Evolutionary conservation across 1,139 yeast species (phyloP), one percentile per base, ranked within the genome.

Genomic region (Lodderomyces parapsilosis): DNA sequence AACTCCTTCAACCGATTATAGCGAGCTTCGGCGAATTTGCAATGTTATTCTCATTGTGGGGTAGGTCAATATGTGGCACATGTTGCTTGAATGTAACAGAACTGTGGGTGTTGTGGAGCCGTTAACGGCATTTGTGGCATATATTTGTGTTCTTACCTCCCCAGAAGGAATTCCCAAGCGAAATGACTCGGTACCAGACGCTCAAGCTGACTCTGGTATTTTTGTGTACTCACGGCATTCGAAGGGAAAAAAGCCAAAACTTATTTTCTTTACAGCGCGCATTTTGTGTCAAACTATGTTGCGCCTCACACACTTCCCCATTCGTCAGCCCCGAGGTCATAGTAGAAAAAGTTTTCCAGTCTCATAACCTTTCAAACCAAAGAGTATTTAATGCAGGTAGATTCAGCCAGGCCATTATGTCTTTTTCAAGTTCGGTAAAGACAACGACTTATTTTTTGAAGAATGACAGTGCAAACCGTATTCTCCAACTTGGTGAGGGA

Each of bases 401-500:
- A 24, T 11, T 24, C 31, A n/a, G 31, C 31, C 31, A 27, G 13
- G 9, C 8, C 23, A 20, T 6, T 20, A 20, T 24, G 7, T 24
- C 27, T 6, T 24, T 24, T 10, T n/a, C 7, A 24, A 24, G 11
- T 10, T 6, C 10, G 10, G 10, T 8, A 24, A 9, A 27, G 33
- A 41, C 14, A 27, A 20, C 5, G 23, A 20, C 7, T 8, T 6
- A 14, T 5, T 27, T 27, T 9, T 14, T n/a, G 9, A 14, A 44
- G 20, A 11, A 64, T 63, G 68, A 63, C 66, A 2, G 49, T 53
- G 25, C 44, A 52, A 33, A 54, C 67, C 13, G 57, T 55, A 36
- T 68, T 60, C 49, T 44, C 59, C 31, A 52, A 52, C 31, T 58
- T 70, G 38, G 57, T 54, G 14, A 52, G 55, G 24, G 63, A 57